Evolutionary conservation across 1,139 yeast genomes (phyloP).

Genomic region (Eremothecium sinecaudum): DNA sequence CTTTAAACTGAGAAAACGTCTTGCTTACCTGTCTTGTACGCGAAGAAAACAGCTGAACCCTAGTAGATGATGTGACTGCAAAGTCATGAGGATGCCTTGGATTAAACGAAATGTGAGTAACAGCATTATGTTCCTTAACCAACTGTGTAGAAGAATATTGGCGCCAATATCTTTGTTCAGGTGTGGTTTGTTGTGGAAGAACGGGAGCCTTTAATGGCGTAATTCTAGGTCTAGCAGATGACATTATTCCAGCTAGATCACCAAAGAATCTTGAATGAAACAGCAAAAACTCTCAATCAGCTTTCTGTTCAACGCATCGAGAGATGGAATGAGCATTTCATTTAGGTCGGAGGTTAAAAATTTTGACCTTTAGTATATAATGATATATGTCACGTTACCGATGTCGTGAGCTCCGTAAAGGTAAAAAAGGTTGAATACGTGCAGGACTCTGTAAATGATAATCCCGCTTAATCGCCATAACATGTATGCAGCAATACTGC

Average conservation of each 20-base stretch:
- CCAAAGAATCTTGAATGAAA: too few relatives aligned
- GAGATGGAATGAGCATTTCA: too few relatives aligned
- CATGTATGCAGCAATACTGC: too few relatives aligned
- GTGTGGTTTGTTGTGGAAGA: conserved; percentile 75
- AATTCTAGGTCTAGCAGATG: conserved; percentile 64
- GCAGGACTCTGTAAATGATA: too few relatives aligned
- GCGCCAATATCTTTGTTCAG: conserved; percentile 93
- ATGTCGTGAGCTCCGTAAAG: too few relatives aligned
- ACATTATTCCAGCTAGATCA: conserved; percentile 53
- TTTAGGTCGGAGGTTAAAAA: too few relatives aligned
- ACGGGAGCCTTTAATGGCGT: conserved; percentile 66
- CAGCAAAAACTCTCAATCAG: too few relatives aligned
- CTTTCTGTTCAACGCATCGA: too few relatives aligned
- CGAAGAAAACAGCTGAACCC: conserved; percentile 86
- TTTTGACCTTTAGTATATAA: too few relatives aligned
- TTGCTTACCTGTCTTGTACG: conserved; percentile 85
- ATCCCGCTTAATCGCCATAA: too few relatives aligned
- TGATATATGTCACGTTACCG: too few relatives aligned
- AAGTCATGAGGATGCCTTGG: conserved; percentile 84
- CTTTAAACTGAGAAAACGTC: conserved; percentile 86
- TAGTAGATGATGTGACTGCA: conserved; percentile 85
- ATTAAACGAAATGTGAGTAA: conserved; percentile 78
- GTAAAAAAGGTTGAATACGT: too few relatives aligned
- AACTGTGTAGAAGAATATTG: conserved; percentile 68
- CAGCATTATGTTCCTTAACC: conserved; percentile 88